phyloP scores from a whole-genome alignment of 345 rosid species.

The Euphorbia lathyris region DNA sequence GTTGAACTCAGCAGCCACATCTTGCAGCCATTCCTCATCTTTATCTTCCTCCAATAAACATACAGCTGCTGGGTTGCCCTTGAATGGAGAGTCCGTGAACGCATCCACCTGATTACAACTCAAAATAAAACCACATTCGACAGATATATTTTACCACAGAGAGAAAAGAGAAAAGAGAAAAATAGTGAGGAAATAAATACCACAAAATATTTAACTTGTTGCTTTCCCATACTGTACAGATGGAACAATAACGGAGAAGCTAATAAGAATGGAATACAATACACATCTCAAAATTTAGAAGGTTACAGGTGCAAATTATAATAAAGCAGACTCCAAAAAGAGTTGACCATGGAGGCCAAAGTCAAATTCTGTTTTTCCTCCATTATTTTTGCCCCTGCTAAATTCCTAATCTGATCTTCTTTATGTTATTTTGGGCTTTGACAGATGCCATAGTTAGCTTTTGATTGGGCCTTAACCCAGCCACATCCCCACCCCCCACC shows the following conservation, averaged over 20 bases:
- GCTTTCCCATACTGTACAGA: neutral
- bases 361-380: too few relatives aligned
- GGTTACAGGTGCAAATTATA: neutral
- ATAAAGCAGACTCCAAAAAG: neutral
- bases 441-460: too few relatives aligned
- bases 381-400: too few relatives aligned
- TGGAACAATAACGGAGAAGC: neutral
- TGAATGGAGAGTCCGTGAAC: slow-evolving; percentile 64
- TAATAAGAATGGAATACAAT: neutral
- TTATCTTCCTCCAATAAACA: slow-evolving; percentile 62
- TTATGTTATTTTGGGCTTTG: too few relatives aligned
- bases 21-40: slow-evolving; percentile 68
- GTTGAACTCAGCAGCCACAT: slow-evolving; percentile 30
- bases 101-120: slow-evolving; percentile 55
- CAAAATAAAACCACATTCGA: neutral
- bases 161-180: neutral
- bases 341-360: neutral
- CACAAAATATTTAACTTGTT: slow-evolving; percentile 11
- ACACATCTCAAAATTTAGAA: too few relatives aligned
- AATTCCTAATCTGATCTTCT: too few relatives aligned
- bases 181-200: slow-evolving; percentile 18
- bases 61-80: slow-evolving; percentile 84
- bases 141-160: neutral
- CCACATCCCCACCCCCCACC: too few relatives aligned
- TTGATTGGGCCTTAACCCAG: too few relatives aligned